Conservation (phyloP, 1,284 basidiomycete genomes). For the Mrakiaceae sp. region DNA sequence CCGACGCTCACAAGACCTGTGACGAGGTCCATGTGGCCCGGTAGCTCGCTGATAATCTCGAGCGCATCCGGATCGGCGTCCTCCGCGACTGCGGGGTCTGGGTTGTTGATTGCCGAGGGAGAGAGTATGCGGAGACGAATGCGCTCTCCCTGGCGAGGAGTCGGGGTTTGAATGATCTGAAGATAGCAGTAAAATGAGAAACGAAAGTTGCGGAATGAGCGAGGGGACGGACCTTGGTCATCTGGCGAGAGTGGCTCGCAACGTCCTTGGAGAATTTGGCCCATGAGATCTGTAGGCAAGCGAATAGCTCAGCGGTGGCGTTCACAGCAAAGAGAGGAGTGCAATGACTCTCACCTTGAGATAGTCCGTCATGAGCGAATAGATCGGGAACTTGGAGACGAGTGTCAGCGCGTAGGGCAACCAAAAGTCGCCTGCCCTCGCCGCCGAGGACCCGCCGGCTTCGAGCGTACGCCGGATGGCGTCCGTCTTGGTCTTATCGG, state of each 20-base stretch:
- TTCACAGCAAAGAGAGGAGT: not conserved
- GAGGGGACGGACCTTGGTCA: slow-evolving; percentile 61
- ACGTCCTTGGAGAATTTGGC: slow-evolving; percentile 86
- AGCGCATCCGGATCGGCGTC: slow-evolving; percentile 24
- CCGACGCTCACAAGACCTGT: slow-evolving; percentile 35
- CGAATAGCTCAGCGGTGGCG: not conserved
- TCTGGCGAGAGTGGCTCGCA: slow-evolving; percentile 71
- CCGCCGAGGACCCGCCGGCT: too few species aligned
- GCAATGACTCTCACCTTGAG: slow-evolving; percentile 48
- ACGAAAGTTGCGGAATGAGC: slow-evolving; percentile 22
- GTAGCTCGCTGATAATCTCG: slow-evolving; percentile 30
- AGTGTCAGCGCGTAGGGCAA: slow-evolving; percentile 39
- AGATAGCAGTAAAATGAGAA: slow-evolving; percentile 27
- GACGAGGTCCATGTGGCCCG: slow-evolving; percentile 38
- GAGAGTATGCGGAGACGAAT: slow-evolving; percentile 44
- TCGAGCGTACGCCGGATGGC: slow-evolving; percentile 72
- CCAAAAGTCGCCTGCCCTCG: too few species aligned
- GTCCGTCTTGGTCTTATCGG: slow-evolving; percentile 48
- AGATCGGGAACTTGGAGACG: slow-evolving; percentile 81
- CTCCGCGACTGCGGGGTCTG: not conserved
- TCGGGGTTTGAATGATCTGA: slow-evolving; percentile 45
- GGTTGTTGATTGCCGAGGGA: not conserved
- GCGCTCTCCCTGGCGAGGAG: slow-evolving; percentile 73
- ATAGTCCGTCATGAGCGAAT: slow-evolving; percentile 86
- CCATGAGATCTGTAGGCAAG: slow-evolving; percentile 46